Evolutionary conservation across 352 stramenopile genomes (phyloP).

Genomic region (Globisporangium cylindrosporum): DNA sequence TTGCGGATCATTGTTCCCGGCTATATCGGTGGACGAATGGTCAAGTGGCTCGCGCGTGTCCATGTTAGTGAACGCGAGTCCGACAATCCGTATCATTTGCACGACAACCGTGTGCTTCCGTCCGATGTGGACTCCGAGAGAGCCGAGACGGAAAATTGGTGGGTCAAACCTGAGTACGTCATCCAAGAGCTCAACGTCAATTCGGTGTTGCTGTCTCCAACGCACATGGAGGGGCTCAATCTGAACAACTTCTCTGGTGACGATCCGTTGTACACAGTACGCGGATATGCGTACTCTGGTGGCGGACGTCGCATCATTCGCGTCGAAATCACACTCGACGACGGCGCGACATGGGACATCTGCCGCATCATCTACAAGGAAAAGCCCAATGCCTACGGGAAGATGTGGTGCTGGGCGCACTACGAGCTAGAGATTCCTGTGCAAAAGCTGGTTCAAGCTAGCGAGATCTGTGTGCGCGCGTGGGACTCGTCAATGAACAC

Average conservation of each 20-base stretch:
- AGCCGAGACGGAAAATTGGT: constrained; percentile 86
- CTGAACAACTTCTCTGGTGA: constrained; percentile 17
- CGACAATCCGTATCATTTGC: constrained; percentile 93
- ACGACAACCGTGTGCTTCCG: constrained; percentile 93
- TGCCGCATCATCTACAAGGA: constrained; percentile 57
- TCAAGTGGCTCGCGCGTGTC: constrained; percentile 93
- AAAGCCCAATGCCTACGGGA: constrained; percentile 84
- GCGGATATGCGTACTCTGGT: constrained; percentile 92
- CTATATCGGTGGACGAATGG: constrained; percentile 90
- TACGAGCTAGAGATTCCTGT: constrained; percentile 80
- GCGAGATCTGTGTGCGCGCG: constrained; percentile 88
- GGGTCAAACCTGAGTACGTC: constrained; percentile 92
- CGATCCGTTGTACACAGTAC: constrained; percentile 60
- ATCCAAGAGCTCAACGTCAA: constrained; percentile 97
- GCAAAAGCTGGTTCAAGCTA: constrained; percentile 53
- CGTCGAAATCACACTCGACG: constrained; percentile 87
- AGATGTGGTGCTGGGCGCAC: constrained; percentile 94
- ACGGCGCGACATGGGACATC: constrained; percentile 86
- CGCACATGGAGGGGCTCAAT: constrained; percentile 56
- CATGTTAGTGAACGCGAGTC: constrained; percentile 74
- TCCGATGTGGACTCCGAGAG: constrained; percentile 86
- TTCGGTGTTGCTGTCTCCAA: constrained; percentile 82
- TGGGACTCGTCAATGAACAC: constrained; percentile 92
- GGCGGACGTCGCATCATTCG: constrained; percentile 86
- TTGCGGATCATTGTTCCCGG: constrained; percentile 92